These are phyloP conservation scores for Citrus reticulata DNA, from an alignment of 345 rosid genomes.

Conservation along the genomic window DNA sequence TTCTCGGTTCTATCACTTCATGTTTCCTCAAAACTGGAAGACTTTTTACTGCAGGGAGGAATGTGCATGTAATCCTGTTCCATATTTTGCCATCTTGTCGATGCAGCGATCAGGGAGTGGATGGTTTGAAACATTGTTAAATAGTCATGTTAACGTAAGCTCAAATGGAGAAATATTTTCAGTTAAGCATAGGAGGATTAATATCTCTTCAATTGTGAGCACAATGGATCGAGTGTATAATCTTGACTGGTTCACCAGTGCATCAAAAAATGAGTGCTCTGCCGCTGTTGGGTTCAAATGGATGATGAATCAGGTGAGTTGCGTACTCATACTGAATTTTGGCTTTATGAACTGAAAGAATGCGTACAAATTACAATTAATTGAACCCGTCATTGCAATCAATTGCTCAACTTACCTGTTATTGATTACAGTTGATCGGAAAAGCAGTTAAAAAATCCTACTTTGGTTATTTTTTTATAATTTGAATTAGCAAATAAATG, in stretches of 20 bases:
- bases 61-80: constrained; percentile 34
- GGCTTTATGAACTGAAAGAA: neutral
- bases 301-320: constrained; percentile 40
- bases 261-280: constrained; percentile 37
- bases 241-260: constrained; percentile 35
- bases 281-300: constrained; percentile 45
- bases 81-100: constrained; percentile 36
- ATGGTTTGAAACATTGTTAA: constrained; percentile 41
- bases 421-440: no score
- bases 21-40: neutral
- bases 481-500: neutral
- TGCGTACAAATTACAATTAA: no score
- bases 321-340: neutral
- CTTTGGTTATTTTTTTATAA: no score
- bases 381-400: no score
- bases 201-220: constrained; percentile 23
- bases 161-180: constrained; percentile 40
- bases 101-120: constrained; percentile 49
- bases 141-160: constrained; percentile 41
- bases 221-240: constrained; percentile 29
- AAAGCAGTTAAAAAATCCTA: no score
- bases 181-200: constrained; percentile 21
- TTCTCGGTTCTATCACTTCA: neutral
- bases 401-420: no score
- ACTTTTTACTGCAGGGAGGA: constrained; percentile 19